Evolutionary conservation across 164 flowering plant genomes (phyloP).

Genomic region (Saururus chinensis): DNA sequence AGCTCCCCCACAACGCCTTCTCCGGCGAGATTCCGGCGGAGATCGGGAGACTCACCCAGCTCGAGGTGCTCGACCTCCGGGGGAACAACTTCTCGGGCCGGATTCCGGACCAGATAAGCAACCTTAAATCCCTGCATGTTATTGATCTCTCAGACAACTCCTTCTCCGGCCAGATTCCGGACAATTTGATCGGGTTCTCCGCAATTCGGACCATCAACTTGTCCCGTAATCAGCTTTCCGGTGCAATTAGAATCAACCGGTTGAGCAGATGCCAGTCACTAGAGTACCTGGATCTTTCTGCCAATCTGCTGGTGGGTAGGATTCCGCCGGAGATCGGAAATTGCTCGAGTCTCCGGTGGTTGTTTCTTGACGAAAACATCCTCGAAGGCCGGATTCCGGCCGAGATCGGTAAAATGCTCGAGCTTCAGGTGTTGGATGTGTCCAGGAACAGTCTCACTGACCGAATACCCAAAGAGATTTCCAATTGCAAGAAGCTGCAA

Average conservation of each 20-base stretch:
- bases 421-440: conserved; percentile 56
- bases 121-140: conserved; percentile 23
- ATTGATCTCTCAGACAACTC: conserved; percentile 49
- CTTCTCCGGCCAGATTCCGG: conserved; percentile 43
- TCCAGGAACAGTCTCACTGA: conserved; percentile 58
- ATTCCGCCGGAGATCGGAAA: conserved; percentile 54
- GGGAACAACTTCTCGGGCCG: conserved; percentile 53
- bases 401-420: conserved; percentile 37
- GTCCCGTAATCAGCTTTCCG: conserved; percentile 41
- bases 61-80: conserved; percentile 44
- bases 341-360: conserved; percentile 36
- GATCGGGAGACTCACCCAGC: conserved; percentile 23
- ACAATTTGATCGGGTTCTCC: conserved; percentile 27
- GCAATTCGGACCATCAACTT: conserved; percentile 33
- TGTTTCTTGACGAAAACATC: conserved; percentile 47
- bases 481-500: conserved; percentile 34
- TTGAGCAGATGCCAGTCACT: conserved; percentile 26
- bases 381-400: conserved; percentile 51
- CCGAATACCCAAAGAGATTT: conserved; percentile 48
- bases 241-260: conserved; percentile 21
- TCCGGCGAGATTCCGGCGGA: conserved; percentile 46
- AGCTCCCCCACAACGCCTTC: conserved; percentile 31
- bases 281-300: conserved; percentile 37
- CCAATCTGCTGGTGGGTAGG: conserved; percentile 28
- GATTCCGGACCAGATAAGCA: conserved; percentile 38